These are phyloP conservation scores for Penicillium parvum DNA, from an alignment of 495 filamentous ascomycete genomes.

Conservation along the genomic window DNA sequence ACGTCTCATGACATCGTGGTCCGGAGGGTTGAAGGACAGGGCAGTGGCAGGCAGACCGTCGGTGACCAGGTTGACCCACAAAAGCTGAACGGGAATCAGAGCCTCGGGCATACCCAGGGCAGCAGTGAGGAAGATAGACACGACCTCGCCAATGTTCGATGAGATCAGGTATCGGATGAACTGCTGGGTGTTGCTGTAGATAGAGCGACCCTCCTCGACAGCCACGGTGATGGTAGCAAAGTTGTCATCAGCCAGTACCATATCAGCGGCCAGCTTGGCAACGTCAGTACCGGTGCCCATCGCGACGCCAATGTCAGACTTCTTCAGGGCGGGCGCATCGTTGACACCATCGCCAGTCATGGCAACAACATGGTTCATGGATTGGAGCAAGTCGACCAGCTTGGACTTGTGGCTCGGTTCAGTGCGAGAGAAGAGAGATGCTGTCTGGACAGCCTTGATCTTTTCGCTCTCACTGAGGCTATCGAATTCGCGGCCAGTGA, in stretches of 20 bases:
- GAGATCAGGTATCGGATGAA: constrained; percentile 99
- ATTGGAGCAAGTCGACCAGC: constrained; percentile 94
- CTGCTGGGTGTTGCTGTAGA: constrained; percentile 99
- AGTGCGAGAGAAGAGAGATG: constrained; percentile 93
- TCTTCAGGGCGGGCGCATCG: constrained; percentile 97
- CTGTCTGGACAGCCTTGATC: constrained; percentile 74
- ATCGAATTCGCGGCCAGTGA: constrained; percentile 92
- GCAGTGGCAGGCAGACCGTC: constrained; percentile 97
- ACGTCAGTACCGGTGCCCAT: constrained; percentile 99
- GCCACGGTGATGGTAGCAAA: constrained; percentile 96
- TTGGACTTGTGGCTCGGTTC: constrained; percentile 94
- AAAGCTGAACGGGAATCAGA: constrained; percentile 91
- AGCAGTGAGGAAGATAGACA: constrained; percentile 98
- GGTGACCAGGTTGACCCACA: constrained; percentile 99
- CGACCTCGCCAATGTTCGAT: constrained; percentile 98
- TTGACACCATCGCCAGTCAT: constrained; percentile 99
- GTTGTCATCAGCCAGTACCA: constrained; percentile 98
- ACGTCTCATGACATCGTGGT: constrained; percentile 95
- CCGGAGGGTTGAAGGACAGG: constrained; percentile 93
- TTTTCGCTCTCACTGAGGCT: constrained; percentile 73
- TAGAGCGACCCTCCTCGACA: constrained; percentile 94
- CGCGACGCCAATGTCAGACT: constrained; percentile 96
- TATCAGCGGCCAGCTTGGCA: constrained; percentile 93
- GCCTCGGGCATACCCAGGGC: constrained; percentile 98
- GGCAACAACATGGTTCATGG: constrained; percentile 88